Evolutionary conservation across 2,329 filamentous ascomycete species (phyloP).

Genomic region (Fusarium denticulatum): DNA sequence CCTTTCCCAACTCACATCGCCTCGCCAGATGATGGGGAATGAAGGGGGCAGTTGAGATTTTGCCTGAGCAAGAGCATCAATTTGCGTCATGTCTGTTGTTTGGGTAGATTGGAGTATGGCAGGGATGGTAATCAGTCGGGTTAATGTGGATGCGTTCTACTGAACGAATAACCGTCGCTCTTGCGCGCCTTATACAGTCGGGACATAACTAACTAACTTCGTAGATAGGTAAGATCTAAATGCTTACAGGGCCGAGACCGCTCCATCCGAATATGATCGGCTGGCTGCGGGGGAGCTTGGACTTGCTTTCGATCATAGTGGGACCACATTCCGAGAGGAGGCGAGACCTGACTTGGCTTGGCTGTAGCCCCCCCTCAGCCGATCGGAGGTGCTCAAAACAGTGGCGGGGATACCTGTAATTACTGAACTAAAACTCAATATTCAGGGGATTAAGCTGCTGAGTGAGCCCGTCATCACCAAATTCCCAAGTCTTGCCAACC

Average conservation of each 20-base stretch:
- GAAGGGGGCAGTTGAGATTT: background rate
- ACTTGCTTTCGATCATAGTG: background rate
- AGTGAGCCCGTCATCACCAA: background rate
- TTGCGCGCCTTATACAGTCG: background rate
- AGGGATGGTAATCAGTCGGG: background rate
- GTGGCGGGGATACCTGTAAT: background rate
- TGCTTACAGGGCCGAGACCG: background rate
- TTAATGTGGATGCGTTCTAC: accelerated
- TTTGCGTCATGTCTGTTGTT: background rate
- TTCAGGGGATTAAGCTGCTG: background rate
- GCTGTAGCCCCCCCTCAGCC: background rate
- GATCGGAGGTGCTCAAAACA: background rate
- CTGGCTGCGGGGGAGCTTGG: background rate
- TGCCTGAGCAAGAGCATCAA: background rate
- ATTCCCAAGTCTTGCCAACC: background rate
- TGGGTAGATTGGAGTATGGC: background rate
- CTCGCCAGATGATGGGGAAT: background rate
- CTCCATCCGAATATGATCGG: background rate
- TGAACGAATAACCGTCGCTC: background rate
- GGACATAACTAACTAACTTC: accelerated
- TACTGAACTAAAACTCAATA: too few species aligned
- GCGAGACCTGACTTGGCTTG: background rate
- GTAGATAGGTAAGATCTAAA: background rate
- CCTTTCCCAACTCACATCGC: background rate
- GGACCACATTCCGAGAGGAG: background rate